Evolutionary conservation across 768 basidiomycete species (phyloP).

Genomic region (Xerocomus potaroensis): DNA sequence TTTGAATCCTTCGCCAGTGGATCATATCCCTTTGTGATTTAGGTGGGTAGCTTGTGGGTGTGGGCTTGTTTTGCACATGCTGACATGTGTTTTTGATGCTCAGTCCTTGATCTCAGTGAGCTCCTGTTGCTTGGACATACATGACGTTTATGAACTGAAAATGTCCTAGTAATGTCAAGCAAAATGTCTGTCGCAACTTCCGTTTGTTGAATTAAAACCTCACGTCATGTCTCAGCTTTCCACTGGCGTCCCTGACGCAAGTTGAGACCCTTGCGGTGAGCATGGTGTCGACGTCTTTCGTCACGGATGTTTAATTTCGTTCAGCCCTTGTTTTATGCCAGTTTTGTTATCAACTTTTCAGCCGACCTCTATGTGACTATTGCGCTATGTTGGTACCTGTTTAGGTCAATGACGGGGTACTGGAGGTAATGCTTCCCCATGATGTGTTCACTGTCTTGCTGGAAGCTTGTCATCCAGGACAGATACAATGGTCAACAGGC

Average conservation of each 20-base stretch:
- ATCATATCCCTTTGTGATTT: neutral
- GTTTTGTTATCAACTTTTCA: conserved; percentile 46
- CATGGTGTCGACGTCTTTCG: neutral
- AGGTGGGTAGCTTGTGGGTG: neutral
- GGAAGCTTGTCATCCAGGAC: conserved; percentile 34
- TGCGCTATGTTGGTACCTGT: conserved; percentile 46
- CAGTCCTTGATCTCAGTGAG: neutral
- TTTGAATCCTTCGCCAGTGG: neutral
- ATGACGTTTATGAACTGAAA: neutral
- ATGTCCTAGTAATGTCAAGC: neutral
- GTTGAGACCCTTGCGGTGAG: neutral
- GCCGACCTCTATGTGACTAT: conserved; percentile 50
- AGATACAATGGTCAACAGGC: conserved; percentile 42
- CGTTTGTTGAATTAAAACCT: no score
- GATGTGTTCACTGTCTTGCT: neutral
- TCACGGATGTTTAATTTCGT: neutral
- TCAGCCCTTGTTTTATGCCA: conserved; percentile 48
- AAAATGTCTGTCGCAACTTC: neutral
- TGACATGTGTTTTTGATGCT: neutral
- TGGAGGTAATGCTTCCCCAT: conserved; percentile 31
- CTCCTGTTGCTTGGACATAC: neutral
- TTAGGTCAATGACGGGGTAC: conserved; percentile 49
- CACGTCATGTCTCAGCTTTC: no score
- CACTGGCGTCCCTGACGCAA: neutral
- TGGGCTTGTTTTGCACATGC: neutral